phyloP scores from a whole-genome alignment of 352 stramenopile genomes.

The Globisporangium ultimum region DNA sequence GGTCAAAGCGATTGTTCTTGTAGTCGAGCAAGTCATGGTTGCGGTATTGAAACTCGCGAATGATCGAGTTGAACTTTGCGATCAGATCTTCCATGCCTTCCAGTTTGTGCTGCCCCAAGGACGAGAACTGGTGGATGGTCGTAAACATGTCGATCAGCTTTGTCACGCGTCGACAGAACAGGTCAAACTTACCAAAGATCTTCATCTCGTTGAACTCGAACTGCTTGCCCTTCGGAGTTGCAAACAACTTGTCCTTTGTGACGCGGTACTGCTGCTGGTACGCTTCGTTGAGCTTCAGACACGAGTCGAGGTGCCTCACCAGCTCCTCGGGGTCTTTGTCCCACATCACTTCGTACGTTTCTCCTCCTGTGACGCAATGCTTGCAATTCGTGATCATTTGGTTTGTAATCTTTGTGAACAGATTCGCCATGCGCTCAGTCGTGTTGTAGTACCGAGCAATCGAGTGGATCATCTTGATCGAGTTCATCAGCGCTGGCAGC shows the following conservation, averaged over 20 bases:
- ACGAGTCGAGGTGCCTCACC: constrained; percentile 93
- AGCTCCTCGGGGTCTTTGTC: constrained; percentile 94
- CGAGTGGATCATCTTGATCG: constrained; percentile 99
- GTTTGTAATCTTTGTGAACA: constrained; percentile 98
- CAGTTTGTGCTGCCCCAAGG: constrained; percentile 89
- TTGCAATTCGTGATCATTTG: constrained; percentile 99
- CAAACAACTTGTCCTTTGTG: constrained; percentile 96
- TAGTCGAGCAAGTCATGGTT: constrained; percentile 97
- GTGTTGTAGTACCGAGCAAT: constrained; percentile 99
- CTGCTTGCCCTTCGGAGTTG: constrained; percentile 95
- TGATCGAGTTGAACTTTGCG: constrained; percentile 94
- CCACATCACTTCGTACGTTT: constrained; percentile 91
- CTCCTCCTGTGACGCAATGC: constrained; percentile 87
- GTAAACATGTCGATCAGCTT: constrained; percentile 99
- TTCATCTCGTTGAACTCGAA: constrained; percentile 99
- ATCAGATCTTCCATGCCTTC: constrained; percentile 91
- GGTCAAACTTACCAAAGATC: constrained; percentile 98
- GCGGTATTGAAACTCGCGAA: constrained; percentile 96
- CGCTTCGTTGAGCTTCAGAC: constrained; percentile 97
- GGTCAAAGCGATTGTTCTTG: constrained; percentile 98
- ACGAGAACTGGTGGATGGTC: constrained; percentile 97
- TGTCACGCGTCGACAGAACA: constrained; percentile 96
- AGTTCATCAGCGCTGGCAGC: constrained; percentile 97
- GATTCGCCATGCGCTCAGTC: constrained; percentile 95
- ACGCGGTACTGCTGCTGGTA: constrained; percentile 98